phyloP scores from a whole-genome alignment of 441 rosid genomes.

The Flueggea neowawraea region DNA sequence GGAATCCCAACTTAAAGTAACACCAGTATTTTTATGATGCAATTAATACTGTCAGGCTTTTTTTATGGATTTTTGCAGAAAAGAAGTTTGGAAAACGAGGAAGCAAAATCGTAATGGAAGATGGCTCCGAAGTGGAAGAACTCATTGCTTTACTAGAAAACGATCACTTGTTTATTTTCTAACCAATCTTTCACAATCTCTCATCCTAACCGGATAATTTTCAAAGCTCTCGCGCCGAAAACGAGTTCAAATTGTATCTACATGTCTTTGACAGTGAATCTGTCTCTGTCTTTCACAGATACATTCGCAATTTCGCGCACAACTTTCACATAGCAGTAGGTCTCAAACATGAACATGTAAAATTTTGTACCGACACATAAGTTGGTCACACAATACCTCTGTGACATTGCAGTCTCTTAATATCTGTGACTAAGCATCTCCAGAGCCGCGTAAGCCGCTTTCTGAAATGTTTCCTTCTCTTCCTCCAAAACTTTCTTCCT shows the following conservation, averaged over 20 bases:
- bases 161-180: slow-evolving; percentile 68
- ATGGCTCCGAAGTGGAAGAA: slow-evolving; percentile 84
- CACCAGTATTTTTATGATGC: no score
- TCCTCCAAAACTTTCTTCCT: slow-evolving; percentile 67
- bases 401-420: slow-evolving; percentile 23
- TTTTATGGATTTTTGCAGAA: slow-evolving; percentile 34
- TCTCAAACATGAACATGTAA: no score
- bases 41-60: no score
- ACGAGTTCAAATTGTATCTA: not conserved
- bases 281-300: no score
- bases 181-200: slow-evolving; percentile 12
- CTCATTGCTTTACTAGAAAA: slow-evolving; percentile 67
- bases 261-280: no score
- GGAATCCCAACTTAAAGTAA: no score
- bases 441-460: slow-evolving; percentile 73
- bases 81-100: slow-evolving; percentile 72
- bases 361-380: not conserved
- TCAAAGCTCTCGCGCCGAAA: not conserved
- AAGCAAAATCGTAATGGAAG: slow-evolving; percentile 62
- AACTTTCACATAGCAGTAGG: no score
- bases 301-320: no score
- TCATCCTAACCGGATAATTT: slow-evolving; percentile 1
- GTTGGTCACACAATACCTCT: not conserved
- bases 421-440: slow-evolving; percentile 63
- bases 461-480: slow-evolving; percentile 71